A percentile compares a stretch with the other conserved stretches of the same genome.
phyloP scores from a whole-genome alignment of 768 basidiomycete species.

The Austroboletus eburneus region DNA sequence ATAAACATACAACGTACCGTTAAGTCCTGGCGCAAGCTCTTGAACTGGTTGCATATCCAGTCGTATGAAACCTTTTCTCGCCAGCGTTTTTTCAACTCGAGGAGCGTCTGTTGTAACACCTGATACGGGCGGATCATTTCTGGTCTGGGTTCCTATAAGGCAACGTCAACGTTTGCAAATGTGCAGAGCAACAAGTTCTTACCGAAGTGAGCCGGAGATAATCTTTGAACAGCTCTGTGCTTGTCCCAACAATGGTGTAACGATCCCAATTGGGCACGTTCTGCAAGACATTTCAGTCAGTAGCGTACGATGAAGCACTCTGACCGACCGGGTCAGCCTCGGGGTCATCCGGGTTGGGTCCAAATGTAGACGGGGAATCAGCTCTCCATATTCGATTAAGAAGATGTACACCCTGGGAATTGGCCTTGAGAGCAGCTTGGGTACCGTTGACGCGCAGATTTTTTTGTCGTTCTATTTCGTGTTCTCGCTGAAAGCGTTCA shows the following conservation, averaged over 20 bases:
- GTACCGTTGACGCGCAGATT: slow-evolving; percentile 29
- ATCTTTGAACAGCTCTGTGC: slow-evolving; percentile 87
- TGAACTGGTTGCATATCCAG: slow-evolving; percentile 98
- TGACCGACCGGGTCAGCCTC: slow-evolving; percentile 65
- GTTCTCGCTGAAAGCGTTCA: slow-evolving; percentile 86
- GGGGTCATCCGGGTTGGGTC: slow-evolving; percentile 54
- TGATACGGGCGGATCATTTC: slow-evolving; percentile 88
- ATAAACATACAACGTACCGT: slow-evolving; percentile 59
- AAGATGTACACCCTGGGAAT: slow-evolving; percentile 50
- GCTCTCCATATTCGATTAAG: slow-evolving; percentile 42
- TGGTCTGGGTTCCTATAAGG: slow-evolving; percentile 86
- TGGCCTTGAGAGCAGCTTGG: slow-evolving; percentile 38
- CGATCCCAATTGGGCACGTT: slow-evolving; percentile 97
- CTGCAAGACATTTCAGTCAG: slow-evolving; percentile 38
- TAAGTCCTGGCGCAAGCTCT: slow-evolving; percentile 94
- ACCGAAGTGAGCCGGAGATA: slow-evolving; percentile 93
- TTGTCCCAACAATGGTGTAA: slow-evolving; percentile 92
- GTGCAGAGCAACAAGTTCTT: slow-evolving; percentile 14
- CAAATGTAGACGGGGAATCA: slow-evolving; percentile 48
- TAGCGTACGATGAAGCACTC: neutral
- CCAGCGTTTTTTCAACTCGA: slow-evolving; percentile 87
- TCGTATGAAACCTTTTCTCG: slow-evolving; percentile 67
- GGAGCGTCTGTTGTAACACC: slow-evolving; percentile 79
- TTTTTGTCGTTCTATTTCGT: slow-evolving; percentile 77
- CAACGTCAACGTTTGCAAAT: slow-evolving; percentile 3